Evolutionary conservation across 805 yeast species (phyloP).

Genomic region (Lipomyces starkeyi): DNA sequence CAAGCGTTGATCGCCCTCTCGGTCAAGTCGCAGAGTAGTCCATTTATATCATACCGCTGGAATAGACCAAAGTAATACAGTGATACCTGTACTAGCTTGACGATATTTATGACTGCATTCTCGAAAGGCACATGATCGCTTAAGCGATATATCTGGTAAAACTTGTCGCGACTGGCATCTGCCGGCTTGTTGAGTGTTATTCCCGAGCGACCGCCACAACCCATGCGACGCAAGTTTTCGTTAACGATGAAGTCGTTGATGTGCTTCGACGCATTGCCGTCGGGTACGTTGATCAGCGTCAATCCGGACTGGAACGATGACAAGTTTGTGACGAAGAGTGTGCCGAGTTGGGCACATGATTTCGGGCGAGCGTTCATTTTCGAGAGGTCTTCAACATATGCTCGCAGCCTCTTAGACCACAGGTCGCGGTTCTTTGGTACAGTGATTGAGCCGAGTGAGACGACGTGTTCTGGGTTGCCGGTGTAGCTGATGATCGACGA

Average conservation of each 20-base stretch:
- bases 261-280: conserved; percentile 53
- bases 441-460: conserved; percentile 65
- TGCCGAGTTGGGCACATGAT: conserved; percentile 56
- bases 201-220: conserved; percentile 87
- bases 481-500: conserved; percentile 82
- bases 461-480: conserved; percentile 72
- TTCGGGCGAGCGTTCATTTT: conserved; percentile 74
- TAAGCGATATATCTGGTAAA: conserved; percentile 72
- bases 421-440: conserved; percentile 53
- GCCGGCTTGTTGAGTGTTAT: conserved; percentile 72
- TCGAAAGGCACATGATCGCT: conserved; percentile 55
- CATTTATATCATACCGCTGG: conserved; percentile 76
- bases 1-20: conserved; percentile 72
- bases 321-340: conserved; percentile 80
- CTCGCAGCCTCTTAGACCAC: conserved; percentile 61
- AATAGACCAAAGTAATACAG: conserved; percentile 78
- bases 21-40: conserved; percentile 79
- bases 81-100: conserved; percentile 74
- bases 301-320: conserved; percentile 77
- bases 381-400: conserved; percentile 68
- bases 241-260: conserved; percentile 64
- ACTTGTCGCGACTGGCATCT: conserved; percentile 80
- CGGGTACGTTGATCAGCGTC: conserved; percentile 71
- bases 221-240: conserved; percentile 73
- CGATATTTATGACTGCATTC: conserved; percentile 76